Base-by-base conservation (phyloP, 176 grass and related monocot genomes). In the Pontederia crassipes region DNA sequence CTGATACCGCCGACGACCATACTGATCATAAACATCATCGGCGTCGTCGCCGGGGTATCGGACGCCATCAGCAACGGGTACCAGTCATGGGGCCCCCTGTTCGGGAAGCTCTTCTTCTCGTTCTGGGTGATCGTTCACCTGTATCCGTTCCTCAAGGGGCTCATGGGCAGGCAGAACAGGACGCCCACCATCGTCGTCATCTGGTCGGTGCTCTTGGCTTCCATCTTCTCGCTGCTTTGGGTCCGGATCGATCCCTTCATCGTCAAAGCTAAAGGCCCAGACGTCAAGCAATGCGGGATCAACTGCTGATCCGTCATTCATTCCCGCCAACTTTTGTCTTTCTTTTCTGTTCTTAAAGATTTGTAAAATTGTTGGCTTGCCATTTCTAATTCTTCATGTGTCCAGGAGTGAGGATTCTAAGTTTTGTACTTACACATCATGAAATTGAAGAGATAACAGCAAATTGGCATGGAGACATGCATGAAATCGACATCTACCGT, bases 111-210 rank as follows among this genome's bases (percentile, higher is more conserved):
- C 69, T 95, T 95, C 74, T 95, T 95, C 54, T 71, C 90, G 0
- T 95, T 95, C 77, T 89, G 90, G 90, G 90, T 95, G 45, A 95
- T 95, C 62, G 90, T 95, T 18, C 90, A 95, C 62, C 72, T 95
- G 13, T 95, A 95, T 77, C 90, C 90, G 8, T 89, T 95, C 82
- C 86, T 95, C 79, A 95, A 95, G 77, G 90, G 90, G 2, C 86
- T 95, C 63, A 89, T 89, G 90, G 90, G 90, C 2, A 48, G 90
- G 52, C 90, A 95, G 80, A 95, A 89, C 75, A 68, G 90, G 76
- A 95, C 90, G 4, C 90, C 90, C n/a, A 95, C 90, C 67, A 82
- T 95, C 17, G 90, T 95, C 1, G 35, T 95, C 78, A 95, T 95
- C 68, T 95, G 90, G 90, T 95, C 90, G 0, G 59, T 95, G 46